Evolutionary conservation across 768 basidiomycete species (phyloP).

Genomic region (Agrocybe pediades): DNA sequence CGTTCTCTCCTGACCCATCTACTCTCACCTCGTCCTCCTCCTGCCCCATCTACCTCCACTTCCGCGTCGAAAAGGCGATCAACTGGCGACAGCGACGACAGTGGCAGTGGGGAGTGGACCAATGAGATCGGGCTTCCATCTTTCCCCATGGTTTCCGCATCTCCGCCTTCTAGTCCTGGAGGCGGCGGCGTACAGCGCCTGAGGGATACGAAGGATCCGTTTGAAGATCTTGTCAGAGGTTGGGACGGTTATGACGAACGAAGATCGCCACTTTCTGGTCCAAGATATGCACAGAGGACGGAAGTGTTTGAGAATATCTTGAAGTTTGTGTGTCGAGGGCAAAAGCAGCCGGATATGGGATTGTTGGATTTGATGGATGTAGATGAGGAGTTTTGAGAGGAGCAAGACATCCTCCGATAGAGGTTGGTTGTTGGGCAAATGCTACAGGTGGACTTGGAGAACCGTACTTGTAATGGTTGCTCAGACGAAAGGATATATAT

Average conservation of each 20-base stretch:
- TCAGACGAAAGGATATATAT: too few species aligned
- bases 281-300: conserved; percentile 63
- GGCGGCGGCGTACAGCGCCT: conserved; percentile 21
- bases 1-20: conserved; percentile 68
- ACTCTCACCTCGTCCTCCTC: conserved; percentile 37
- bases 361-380: conserved; percentile 69
- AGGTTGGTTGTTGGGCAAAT: too few species aligned
- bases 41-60: not conserved
- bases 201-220: conserved; percentile 29
- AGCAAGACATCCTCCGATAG: too few species aligned
- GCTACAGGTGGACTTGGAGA: too few species aligned
- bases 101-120: conserved; percentile 39
- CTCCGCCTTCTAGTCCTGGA: too few species aligned
- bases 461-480: too few species aligned
- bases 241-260: conserved; percentile 4
- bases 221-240: conserved; percentile 18
- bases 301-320: conserved; percentile 71
- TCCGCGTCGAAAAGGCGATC: conserved; percentile 44
- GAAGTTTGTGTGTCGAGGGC: conserved; percentile 59
- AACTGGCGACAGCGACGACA: conserved; percentile 41
- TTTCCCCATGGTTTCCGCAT: conserved; percentile 19
- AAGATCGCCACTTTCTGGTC: conserved; percentile 35
- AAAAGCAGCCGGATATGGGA: conserved; percentile 68
- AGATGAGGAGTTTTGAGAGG: too few species aligned
- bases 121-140: too few species aligned